Evolutionary conservation across 305 asterid genomes (phyloP).

Genomic region (Fraxinus dipetala): DNA sequence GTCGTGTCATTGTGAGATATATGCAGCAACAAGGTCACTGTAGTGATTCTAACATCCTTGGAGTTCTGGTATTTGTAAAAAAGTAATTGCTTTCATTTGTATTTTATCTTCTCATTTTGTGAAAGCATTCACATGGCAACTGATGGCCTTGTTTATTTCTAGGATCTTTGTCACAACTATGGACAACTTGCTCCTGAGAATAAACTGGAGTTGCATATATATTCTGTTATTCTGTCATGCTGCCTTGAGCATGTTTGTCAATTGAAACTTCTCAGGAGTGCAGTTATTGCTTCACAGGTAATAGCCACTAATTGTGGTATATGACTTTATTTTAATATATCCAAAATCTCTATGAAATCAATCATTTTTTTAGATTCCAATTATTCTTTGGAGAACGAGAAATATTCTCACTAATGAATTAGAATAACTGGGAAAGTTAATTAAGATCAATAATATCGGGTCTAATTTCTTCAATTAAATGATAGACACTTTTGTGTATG

Average conservation of each 20-base stretch:
- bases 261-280: slow-evolving; percentile 50
- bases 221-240: slow-evolving; percentile 59
- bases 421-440: neutral
- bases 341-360: neutral
- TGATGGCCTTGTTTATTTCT: slow-evolving; percentile 27
- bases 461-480: neutral
- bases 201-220: slow-evolving; percentile 78
- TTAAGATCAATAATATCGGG: neutral
- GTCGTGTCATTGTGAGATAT: slow-evolving; percentile 72
- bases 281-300: slow-evolving; percentile 63
- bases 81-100: slow-evolving; percentile 7
- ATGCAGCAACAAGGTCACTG: slow-evolving; percentile 41
- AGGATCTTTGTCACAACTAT: slow-evolving; percentile 91
- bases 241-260: slow-evolving; percentile 66
- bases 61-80: slow-evolving; percentile 45
- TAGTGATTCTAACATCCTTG: slow-evolving; percentile 32
- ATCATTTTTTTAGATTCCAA: neutral
- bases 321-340: neutral
- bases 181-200: slow-evolving; percentile 56
- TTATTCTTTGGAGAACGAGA: neutral
- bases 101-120: slow-evolving; percentile 15
- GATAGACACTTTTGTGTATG: neutral
- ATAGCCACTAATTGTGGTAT: slow-evolving; percentile 5
- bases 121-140: slow-evolving; percentile 23
- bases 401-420: neutral